Conservation (phyloP, 805 yeast species). For the Metschnikowia koreensis region DNA sequence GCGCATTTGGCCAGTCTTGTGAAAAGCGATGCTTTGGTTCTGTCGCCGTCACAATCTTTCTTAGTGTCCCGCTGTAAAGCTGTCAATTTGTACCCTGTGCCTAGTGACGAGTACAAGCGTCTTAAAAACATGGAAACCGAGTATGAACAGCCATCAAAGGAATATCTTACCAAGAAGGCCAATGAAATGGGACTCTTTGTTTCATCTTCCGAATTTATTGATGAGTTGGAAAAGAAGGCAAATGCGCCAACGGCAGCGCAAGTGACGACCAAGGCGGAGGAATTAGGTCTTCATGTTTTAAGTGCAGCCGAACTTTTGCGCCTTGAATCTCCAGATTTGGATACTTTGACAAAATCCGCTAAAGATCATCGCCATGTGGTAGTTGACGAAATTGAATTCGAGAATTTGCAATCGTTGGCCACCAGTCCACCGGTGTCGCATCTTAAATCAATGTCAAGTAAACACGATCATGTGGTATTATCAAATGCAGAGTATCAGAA, state of each 20-base stretch:
- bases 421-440: slow-evolving; percentile 24
- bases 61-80: slow-evolving; percentile 23
- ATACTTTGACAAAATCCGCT: slow-evolving; percentile 10
- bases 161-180: slow-evolving; percentile 34
- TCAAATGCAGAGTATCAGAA: slow-evolving; percentile 9
- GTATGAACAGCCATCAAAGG: slow-evolving; percentile 33
- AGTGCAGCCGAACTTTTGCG: slow-evolving; percentile 6
- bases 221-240: slow-evolving; percentile 25
- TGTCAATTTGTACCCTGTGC: slow-evolving; percentile 17
- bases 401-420: slow-evolving; percentile 6
- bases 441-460: slow-evolving; percentile 15
- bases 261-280: slow-evolving; percentile 3
- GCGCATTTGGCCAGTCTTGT: slow-evolving; percentile 13
- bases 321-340: slow-evolving; percentile 14
- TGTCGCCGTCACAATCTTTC: slow-evolving; percentile 26
- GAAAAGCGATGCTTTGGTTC: slow-evolving; percentile 13
- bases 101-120: slow-evolving; percentile 17
- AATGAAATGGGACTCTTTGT: slow-evolving; percentile 34
- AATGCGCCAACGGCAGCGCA: slow-evolving; percentile 7
- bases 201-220: slow-evolving; percentile 29
- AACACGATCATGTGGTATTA: slow-evolving; percentile 13
- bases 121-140: slow-evolving; percentile 22
- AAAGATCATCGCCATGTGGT: slow-evolving; percentile 9
- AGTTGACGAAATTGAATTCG: slow-evolving; percentile 8
- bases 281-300: slow-evolving; percentile 9